These are phyloP conservation scores for Letharia columbiana DNA, from an alignment of 495 filamentous ascomycete species.

Conservation along the genomic window DNA sequence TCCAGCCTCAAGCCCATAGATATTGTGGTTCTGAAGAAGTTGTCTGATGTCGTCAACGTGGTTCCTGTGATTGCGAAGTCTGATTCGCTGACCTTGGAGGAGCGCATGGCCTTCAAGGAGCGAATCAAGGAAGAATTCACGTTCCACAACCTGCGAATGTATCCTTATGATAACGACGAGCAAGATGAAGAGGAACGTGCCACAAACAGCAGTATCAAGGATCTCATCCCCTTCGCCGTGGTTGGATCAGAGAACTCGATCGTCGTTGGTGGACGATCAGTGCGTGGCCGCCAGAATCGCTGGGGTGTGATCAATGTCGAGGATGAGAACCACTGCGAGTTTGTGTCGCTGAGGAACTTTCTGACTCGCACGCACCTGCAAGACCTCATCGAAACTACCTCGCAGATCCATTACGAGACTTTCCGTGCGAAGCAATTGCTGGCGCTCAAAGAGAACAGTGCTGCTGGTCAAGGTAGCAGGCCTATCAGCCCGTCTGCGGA, in stretches of 20 bases:
- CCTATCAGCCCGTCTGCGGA: slow-evolving; percentile 93
- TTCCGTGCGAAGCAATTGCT: slow-evolving; percentile 99
- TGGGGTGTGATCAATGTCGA: slow-evolving; percentile 99
- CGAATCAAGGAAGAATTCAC: slow-evolving; percentile 98
- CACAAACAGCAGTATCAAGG: slow-evolving; percentile 91
- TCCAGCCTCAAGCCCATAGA: slow-evolving; percentile 86
- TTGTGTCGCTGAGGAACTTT: slow-evolving; percentile 96
- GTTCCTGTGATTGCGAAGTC: slow-evolving; percentile 98
- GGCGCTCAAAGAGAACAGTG: slow-evolving; percentile 95
- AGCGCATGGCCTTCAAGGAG: slow-evolving; percentile 93
- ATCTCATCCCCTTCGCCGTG: slow-evolving; percentile 94
- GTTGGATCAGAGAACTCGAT: slow-evolving; percentile 97
- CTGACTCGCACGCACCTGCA: slow-evolving; percentile 91
- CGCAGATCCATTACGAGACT: slow-evolving; percentile 99
- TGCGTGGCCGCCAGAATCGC: slow-evolving; percentile 95
- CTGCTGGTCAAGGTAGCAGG: slow-evolving; percentile 72
- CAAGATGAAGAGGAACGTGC: slow-evolving; percentile 93
- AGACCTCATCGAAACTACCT: slow-evolving; percentile 98
- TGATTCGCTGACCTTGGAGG: slow-evolving; percentile 91
- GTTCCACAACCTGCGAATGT: slow-evolving; percentile 99
- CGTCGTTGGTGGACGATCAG: slow-evolving; percentile 93
- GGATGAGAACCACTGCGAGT: slow-evolving; percentile 99
- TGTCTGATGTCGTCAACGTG: slow-evolving; percentile 98
- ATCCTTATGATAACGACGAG: slow-evolving; percentile 99
- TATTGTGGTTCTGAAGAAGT: slow-evolving; percentile 97